These are phyloP conservation scores for Phytophthora hibernalis DNA, from an alignment of 352 stramenopile genomes.

Conservation along the genomic window DNA sequence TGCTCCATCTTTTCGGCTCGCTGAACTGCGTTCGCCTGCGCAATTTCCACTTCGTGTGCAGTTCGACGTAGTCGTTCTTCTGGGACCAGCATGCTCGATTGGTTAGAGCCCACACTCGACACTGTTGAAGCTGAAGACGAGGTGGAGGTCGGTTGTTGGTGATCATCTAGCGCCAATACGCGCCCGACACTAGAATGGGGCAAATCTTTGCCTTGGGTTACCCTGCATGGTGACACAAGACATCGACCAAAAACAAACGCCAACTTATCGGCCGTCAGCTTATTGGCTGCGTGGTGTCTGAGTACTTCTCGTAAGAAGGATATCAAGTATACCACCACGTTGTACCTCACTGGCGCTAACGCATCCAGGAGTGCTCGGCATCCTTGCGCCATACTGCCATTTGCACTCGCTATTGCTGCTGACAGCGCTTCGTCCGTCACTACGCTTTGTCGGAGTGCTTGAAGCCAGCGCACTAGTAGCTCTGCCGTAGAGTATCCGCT, in stretches of 20 bases:
- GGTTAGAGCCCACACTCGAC: conserved; percentile 36
- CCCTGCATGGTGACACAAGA: conserved; percentile 61
- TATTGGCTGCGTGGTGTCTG: conserved; percentile 64
- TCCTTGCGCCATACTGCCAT: conserved; percentile 86
- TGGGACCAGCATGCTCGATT: conserved; percentile 46
- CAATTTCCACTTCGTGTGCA: conserved; percentile 60
- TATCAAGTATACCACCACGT: conserved; percentile 97
- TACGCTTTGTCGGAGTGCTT: conserved; percentile 91
- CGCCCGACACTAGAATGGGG: conserved; percentile 15
- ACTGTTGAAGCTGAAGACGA: conserved; percentile 53
- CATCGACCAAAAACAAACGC: conserved; percentile 80
- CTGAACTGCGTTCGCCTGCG: conserved; percentile 58
- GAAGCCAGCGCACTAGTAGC: conserved; percentile 91
- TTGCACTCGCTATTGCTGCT: conserved; percentile 54
- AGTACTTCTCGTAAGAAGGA: conserved; percentile 97
- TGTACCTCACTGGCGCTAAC: conserved; percentile 96
- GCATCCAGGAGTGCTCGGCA: conserved; percentile 68
- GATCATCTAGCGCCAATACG: conserved; percentile 32
- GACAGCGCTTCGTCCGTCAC: conserved; percentile 86
- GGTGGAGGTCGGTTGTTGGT: conserved; percentile 28
- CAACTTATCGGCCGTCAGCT: conserved; percentile 75
- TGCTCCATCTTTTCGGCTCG: conserved; percentile 79
- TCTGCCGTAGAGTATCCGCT: conserved; percentile 93
- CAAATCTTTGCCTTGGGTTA: conserved; percentile 23
- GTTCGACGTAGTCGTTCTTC: conserved; percentile 70